Evolutionary conservation across 2,329 filamentous ascomycete species (phyloP), one percentile per base, ranked within the genome.

Genomic region (Chrysoporthe deuterocubensis): DNA sequence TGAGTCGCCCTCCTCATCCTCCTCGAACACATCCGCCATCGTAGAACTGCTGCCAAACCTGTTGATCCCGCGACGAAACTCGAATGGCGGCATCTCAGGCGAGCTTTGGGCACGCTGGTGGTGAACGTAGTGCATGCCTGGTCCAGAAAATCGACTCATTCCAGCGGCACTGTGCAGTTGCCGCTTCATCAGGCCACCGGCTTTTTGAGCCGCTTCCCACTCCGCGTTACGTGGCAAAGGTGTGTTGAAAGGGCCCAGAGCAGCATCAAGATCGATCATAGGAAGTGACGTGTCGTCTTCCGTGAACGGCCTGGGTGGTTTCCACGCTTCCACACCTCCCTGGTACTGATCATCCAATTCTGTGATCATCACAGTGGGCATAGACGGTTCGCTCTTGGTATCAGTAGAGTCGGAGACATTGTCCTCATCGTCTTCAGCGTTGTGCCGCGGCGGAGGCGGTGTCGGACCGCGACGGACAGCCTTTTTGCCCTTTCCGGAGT

Each of bases 191-290:
- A 82, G 80, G 7, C 83, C 83, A 7, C 85, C 85, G 1, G 84
- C 84, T 68, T 83, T 83, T 71, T 91, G 88, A 8, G 89, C 89
- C 2, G 88, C 87, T 70, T 91, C 89, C 85, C 90, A 91, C 69
- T 90, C 88, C 2, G 86, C 81, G 68, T 89, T 89, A 13, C 83
- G 83, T 43, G 82, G 82, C 1, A 89, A 81, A 37, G 92, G 92
- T 0, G 94, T 97, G 74, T 96, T 96, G 78, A 97, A 97, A 0
- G 95, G 94, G 1, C 94, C 94, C 1, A 98, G 85, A 37, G 95
- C 96, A 21, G 94, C 95, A 80, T 99, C 96, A 54, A 99, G 82
- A 77, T 99, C 96, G 71, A 99, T 96, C 78, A 97, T 91, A 8
- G 92, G 90, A 74, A 89, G 92, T 64, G 90, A 85, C 3, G 87